Evolutionary conservation across 108 stramenopile genomes (phyloP).

Genomic region (Schizochytrium sp.): DNA sequence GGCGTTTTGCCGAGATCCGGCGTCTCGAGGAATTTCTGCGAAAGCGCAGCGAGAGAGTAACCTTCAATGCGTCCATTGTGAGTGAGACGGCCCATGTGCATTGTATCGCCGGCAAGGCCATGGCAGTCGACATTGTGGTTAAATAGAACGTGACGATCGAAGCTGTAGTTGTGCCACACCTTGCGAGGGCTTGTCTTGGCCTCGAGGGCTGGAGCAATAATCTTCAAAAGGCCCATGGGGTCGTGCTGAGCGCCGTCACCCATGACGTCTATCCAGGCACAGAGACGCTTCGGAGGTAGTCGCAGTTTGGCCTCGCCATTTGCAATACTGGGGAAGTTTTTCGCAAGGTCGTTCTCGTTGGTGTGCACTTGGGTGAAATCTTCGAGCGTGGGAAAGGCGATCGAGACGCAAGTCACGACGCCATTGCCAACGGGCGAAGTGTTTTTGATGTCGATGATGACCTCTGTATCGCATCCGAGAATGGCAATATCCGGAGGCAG

Average conservation of each 20-base stretch:
- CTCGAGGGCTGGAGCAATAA: constrained; percentile 77
- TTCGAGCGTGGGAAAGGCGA: constrained; percentile 78
- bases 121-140: constrained; percentile 75
- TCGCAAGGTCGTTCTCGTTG: constrained; percentile 80
- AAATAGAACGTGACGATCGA: constrained; percentile 94
- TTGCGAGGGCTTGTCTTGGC: constrained; percentile 30
- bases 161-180: constrained; percentile 97
- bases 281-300: neutral
- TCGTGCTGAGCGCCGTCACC: neutral
- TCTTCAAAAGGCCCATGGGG: constrained; percentile 60
- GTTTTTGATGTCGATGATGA: constrained; percentile 73
- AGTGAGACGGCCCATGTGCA: constrained; percentile 97
- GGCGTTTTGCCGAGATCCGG: constrained; percentile 57
- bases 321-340: neutral
- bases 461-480: constrained; percentile 89
- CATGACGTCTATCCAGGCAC: constrained; percentile 48
- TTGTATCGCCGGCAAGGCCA: constrained; percentile 89
- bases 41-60: constrained; percentile 78
- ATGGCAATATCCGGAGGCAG: neutral
- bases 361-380: constrained; percentile 76
- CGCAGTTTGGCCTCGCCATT: neutral
- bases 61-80: constrained; percentile 51
- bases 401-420: constrained; percentile 80
- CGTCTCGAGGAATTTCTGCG: constrained; percentile 49
- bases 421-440: constrained; percentile 90